phyloP scores from a whole-genome alignment of 306 rosid genomes.

The Quercus parvula region DNA sequence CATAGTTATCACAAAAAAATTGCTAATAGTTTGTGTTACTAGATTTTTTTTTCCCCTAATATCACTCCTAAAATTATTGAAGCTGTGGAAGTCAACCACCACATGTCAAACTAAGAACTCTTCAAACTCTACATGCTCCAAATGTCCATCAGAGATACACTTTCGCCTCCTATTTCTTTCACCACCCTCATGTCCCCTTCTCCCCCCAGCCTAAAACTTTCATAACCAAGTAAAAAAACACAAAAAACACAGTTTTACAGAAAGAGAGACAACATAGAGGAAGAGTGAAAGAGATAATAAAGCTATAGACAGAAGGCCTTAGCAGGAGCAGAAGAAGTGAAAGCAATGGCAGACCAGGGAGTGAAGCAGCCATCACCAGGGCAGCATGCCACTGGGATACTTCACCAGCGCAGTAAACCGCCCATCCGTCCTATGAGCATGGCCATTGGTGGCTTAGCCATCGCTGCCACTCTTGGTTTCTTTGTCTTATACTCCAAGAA shows the following conservation, averaged over 20 bases:
- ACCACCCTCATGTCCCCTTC: not conserved
- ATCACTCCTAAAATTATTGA: too few relatives aligned
- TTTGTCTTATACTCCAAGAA: slow-evolving; percentile 52
- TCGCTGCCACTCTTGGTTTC: slow-evolving; percentile 40
- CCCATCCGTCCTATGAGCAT: slow-evolving; percentile 44
- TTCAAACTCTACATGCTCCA: not conserved
- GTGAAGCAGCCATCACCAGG: slow-evolving; percentile 23
- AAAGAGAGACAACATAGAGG: not conserved
- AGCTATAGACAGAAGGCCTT: slow-evolving; percentile 9
- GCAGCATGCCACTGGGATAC: slow-evolving; percentile 41
- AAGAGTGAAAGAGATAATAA: not conserved
- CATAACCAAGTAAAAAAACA: slow-evolving; percentile 1
- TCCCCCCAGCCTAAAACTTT: not conserved
- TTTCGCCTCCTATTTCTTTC: not conserved
- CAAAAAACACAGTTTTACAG: not conserved
- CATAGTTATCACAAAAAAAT: too few relatives aligned
- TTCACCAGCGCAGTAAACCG: slow-evolving; percentile 45
- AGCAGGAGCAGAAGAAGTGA: slow-evolving; percentile 25
- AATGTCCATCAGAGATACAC: not conserved
- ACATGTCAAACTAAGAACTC: not conserved
- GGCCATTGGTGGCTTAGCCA: slow-evolving; percentile 58
- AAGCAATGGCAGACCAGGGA: slow-evolving; percentile 22
- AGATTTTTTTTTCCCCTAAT: too few relatives aligned
- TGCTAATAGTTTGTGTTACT: too few relatives aligned
- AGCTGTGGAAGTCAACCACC: not conserved